Evolutionary conservation across 495 filamentous ascomycete species (phyloP), one percentile per base, ranked within the genome.

Genomic region (Pseudotulostoma volvatum): DNA sequence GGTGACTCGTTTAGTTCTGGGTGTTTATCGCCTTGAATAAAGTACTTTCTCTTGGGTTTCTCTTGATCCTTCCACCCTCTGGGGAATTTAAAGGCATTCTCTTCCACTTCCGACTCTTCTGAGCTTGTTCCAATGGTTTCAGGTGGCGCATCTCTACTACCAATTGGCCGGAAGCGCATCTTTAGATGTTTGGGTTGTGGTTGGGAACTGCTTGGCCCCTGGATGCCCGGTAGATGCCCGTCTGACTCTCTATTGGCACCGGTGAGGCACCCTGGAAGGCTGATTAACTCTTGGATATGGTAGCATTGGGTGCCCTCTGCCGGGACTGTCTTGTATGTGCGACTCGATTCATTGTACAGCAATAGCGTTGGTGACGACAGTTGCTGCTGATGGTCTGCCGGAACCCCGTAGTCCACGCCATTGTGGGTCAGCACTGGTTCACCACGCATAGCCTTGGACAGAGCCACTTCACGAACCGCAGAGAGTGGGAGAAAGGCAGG

Each of bases 141-240:
- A 2, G 64, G 54, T 1, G 62, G 51, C 1, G 47, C 55, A 36
- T 50, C 42, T 11, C 59, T 54, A 47, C 68, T 71, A 19, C 71
- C 70, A 8, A 69, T 61, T 7, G 72, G 74, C 15, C 57, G 54
- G 46, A 66, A 77, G 16, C 71, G 68, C 73, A 79, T 79, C 37
- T 64, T 68, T 39, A 79, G 38, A 30, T 73, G 64, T 44, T 68
- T 70, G 14, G 71, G 71, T 40, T 79, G 74, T 21, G 58, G 63
- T 15, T 58, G 53, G 14, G 52, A 63, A 37, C 39, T 50, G 39
- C 34, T 49, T 44, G 47, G 44, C 9, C 37, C 31, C 37, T 63
- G 63, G 33, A 64, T 53, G n/a, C 55, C 53, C 15, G 57, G 57
- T 14, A 63, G 48, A 4, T 59, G 55, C 37, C 49, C 56, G 21